phyloP scores from a whole-genome alignment of 148 eudicot species.

The Vaccinium myrtillus region DNA sequence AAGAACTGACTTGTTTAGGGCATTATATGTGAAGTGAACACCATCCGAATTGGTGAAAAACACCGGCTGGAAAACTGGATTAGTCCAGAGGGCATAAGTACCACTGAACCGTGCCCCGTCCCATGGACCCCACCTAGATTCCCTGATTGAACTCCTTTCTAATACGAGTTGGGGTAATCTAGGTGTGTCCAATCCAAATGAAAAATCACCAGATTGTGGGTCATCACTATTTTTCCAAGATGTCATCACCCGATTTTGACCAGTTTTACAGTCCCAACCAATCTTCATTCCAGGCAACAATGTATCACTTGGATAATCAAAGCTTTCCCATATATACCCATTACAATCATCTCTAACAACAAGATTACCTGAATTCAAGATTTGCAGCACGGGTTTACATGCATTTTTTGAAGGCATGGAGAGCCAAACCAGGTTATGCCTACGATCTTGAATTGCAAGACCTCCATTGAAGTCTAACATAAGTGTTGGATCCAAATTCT shows the following conservation, averaged over 20 bases:
- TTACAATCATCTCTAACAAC: constrained; percentile 1
- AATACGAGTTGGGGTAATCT: constrained; percentile 18
- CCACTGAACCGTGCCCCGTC: constrained; percentile 20
- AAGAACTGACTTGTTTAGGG: constrained; percentile 13
- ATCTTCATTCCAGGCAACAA: constrained; percentile 17
- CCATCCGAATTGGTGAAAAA: not conserved
- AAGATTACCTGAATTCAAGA: constrained; percentile 22
- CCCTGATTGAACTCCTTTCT: not conserved
- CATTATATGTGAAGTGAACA: not conserved
- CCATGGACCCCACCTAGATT: constrained; percentile 31
- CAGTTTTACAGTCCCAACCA: constrained; percentile 11
- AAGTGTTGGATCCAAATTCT: not conserved
- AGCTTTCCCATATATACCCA: constrained; percentile 17
- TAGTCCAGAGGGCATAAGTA: not conserved
- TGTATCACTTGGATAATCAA: constrained; percentile 13
- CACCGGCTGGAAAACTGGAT: constrained; percentile 5
- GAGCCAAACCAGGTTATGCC: not conserved
- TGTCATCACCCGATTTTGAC: not conserved
- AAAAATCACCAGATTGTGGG: constrained; percentile 8
- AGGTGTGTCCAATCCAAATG: constrained; percentile 6
- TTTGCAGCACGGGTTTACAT: not conserved
- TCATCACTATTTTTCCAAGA: constrained; percentile 6
- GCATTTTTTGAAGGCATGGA: not conserved
- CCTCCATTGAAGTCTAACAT: not conserved
- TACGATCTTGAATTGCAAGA: constrained; percentile 6